A percentile compares a stretch with the other conserved stretches of the same genome.
phyloP scores from a whole-genome alignment of 2,329 filamentous ascomycete genomes.

The Botrytis hyacinthi region DNA sequence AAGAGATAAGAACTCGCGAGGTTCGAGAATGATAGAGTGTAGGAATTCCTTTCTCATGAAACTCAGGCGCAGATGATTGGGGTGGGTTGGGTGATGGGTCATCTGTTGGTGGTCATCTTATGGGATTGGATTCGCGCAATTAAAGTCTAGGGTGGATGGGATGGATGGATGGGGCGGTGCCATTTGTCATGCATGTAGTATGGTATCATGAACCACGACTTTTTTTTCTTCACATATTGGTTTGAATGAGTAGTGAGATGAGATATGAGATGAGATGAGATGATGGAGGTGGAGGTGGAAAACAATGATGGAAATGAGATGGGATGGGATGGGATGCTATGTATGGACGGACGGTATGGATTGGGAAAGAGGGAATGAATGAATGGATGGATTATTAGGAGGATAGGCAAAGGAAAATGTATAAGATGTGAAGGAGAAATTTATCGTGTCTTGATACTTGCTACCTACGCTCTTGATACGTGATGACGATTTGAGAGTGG shows the following conservation, averaged over 20 bases:
- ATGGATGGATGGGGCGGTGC: not conserved
- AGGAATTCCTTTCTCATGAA: not conserved
- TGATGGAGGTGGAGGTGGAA: not conserved
- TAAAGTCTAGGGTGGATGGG: not conserved
- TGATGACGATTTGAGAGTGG: not conserved
- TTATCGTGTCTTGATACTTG: not conserved
- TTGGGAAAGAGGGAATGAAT: not conserved
- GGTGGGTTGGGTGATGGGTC: not conserved
- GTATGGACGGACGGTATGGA: not conserved
- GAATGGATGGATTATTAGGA: not conserved
- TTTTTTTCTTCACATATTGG: conserved; percentile 1
- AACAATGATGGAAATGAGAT: not conserved
- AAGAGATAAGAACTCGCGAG: conserved; percentile 43
- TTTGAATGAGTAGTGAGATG: conserved; percentile 6
- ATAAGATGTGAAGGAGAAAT: not conserved
- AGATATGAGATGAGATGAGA: not conserved
- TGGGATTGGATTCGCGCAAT: not conserved
- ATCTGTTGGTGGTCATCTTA: not conserved
- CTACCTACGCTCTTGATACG: not conserved
- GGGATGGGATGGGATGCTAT: not conserved
- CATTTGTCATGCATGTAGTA: conserved; percentile 2
- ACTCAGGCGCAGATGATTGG: conserved; percentile 1
- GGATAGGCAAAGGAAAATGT: not conserved
- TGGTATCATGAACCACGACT: conserved; percentile 2
- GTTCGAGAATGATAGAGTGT: not conserved